Conservation (phyloP, 75 land plant species). For the Sequoia sempervirens region DNA sequence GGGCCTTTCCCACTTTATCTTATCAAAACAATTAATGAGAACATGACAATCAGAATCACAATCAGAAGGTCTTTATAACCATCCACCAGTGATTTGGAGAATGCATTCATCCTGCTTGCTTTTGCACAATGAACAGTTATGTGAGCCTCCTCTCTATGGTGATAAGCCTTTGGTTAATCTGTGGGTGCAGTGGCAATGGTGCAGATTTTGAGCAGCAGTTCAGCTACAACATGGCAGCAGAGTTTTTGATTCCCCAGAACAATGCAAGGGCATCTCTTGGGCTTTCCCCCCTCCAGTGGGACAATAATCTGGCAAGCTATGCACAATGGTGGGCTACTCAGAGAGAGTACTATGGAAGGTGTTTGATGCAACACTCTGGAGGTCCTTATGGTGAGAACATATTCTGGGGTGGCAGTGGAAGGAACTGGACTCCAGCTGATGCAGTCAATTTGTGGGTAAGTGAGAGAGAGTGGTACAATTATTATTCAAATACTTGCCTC, state of each 20-base stretch:
- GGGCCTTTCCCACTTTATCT: no score
- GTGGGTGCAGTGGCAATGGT: neutral
- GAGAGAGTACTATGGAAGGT: constrained; percentile 15
- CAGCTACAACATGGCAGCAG: constrained; percentile 3
- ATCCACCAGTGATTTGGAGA: neutral
- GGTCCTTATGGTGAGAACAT: constrained; percentile 32
- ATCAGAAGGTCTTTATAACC: neutral
- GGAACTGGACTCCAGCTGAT: constrained; percentile 14
- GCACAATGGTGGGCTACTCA: constrained; percentile 30
- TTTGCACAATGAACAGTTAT: neutral
- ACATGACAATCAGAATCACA: no score
- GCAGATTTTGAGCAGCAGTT: neutral
- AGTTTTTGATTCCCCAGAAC: constrained; percentile 18
- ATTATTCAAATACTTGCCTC: constrained; percentile 14
- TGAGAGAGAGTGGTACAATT: constrained; percentile 18
- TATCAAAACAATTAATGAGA: no score
- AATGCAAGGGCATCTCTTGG: constrained; percentile 19
- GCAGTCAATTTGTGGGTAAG: constrained; percentile 19
- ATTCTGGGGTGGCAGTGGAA: constrained; percentile 20
- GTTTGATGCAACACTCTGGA: constrained; percentile 22
- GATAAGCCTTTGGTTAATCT: neutral
- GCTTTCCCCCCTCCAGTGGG: constrained; percentile 17
- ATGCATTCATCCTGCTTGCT: neutral
- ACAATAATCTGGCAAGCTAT: constrained; percentile 14
- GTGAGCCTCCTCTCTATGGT: neutral